Evolutionary conservation across 2,329 filamentous ascomycete species (phyloP), one percentile per base, ranked within the genome.

Genomic region (Colletotrichum sp.): DNA sequence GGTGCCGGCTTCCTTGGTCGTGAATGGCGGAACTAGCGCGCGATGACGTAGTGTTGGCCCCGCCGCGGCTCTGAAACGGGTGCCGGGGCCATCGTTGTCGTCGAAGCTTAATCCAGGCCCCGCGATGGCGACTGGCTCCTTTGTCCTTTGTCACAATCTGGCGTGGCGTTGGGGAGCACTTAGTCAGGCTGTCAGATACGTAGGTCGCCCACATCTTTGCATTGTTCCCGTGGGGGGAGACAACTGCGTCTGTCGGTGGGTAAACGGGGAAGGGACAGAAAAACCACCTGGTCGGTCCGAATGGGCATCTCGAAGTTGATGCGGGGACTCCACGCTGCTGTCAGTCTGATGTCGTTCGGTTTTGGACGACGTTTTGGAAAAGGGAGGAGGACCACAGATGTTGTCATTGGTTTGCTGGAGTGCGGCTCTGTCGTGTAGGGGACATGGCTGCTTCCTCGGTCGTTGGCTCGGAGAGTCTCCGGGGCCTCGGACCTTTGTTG

Each of bases 21-120:
- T 63, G 28, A 57, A 24, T 62, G 57, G 55, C 55, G 30, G 68
- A 24, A 24, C 30, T 39, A 71, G 39, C 28, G 28, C 39, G 30
- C 55, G 63, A 76, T 76, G 73, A 72, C 73, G 73, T 76, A 39
- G 64, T 44, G 21, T 9, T 24, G 32, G 24, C 44, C 30, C 73
- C 69, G 64, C 69, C 69, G 57, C 69, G 69, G 73, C 73, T 72
- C 36, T 76, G 73, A 72, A 76, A 76, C 73, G 69, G 55, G 63
- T 36, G 39, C 68, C 57, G 69, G 73, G 69, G 44, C 32, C 69
- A 62, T 18, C 39, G 73, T 28, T n/a, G 39, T 72, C 15, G 73
- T 49, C 63, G 63, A 72, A 72, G 73, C 69, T 75, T 75, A 68
- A 73, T 60, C 70, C 21, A 18, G 36, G 36, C 36, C 39, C 39